Evolutionary conservation across 2,329 filamentous ascomycete species (phyloP), one percentile per base, ranked within the genome.

Genomic region (Colletotrichum aenigma): DNA sequence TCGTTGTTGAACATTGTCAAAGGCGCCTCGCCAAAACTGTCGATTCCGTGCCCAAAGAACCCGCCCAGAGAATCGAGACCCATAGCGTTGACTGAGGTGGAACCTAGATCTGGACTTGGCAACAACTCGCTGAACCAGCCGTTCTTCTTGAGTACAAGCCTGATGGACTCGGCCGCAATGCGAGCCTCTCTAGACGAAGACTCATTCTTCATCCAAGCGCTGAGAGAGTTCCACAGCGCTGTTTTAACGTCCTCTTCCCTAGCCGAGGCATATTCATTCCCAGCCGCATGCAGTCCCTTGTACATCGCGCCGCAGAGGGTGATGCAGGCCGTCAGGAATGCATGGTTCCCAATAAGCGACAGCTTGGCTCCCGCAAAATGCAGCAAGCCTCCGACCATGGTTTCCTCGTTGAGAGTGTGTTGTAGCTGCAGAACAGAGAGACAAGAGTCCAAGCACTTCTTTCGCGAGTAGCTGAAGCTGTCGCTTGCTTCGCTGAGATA

Each of bases 391-490:
- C 76, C 79, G 2, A 78, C 76, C 7, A 34, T 55, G 6, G 77
- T 77, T 61, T 80, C 78, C 30, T 81, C 79, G 38, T 81, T 78
- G 2, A 81, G 69, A 7, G 79, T 71, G 8, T 79, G 70, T 28
- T 82, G 81, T 15, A 80, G 78, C 18, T 78, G 43, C 3, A 82
- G 76, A 1, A 78, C 76, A 10, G 75, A 72, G 9, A 83, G 68
- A 0, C 79, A 76, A 6, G 81, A 79, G 18, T 81, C 77, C 3
- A 83, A 15, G 24, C 79, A 80, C 3, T 77, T 67, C 15, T 69
- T 76, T 16, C 77, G 78, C 2, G 82, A 84, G 73, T 83, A 82
- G 4, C 75, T 74, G 56, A 79, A 81, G 6, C 71, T 61, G 7
- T 78, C 71, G 13, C 80, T 26, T 24, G 6, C 61, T 24, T n/a